A percentile compares a stretch with the other conserved stretches of the same genome.
Evolutionary conservation across 2,329 filamentous ascomycete species (phyloP).

Genomic region (Coccinonectria pachysandricola): DNA sequence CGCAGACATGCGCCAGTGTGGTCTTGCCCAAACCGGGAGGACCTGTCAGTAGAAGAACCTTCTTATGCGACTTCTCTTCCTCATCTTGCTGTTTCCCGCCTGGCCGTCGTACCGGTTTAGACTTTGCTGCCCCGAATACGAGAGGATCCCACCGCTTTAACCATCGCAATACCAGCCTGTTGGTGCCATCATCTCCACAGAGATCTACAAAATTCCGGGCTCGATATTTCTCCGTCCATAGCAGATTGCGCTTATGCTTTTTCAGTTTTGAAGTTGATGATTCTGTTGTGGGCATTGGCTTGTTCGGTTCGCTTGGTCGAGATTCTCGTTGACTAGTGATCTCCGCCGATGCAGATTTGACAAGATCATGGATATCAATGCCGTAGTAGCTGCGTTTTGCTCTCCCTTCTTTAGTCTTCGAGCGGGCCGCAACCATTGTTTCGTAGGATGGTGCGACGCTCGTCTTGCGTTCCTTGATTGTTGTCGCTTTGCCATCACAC

Average conservation of each 20-base stretch:
- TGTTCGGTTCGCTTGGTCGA: slow-evolving; percentile 17
- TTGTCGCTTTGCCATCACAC: slow-evolving; percentile 46
- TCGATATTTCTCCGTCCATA: slow-evolving; percentile 98
- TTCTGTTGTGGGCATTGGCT: slow-evolving; percentile 35
- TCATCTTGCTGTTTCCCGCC: slow-evolving; percentile 35
- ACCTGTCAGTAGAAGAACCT: slow-evolving; percentile 82
- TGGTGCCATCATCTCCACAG: slow-evolving; percentile 88
- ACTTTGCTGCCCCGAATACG: slow-evolving; percentile 66
- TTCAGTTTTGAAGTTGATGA: slow-evolving; percentile 17
- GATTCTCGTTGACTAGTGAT: slow-evolving; percentile 28
- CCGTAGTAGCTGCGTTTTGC: slow-evolving; percentile 78
- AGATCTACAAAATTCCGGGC: slow-evolving; percentile 86
- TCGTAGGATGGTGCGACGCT: slow-evolving; percentile 47
- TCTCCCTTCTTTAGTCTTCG: slow-evolving; percentile 54
- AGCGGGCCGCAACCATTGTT: slow-evolving; percentile 56
- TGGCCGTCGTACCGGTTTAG: slow-evolving; percentile 40
- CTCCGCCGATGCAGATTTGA: slow-evolving; percentile 60
- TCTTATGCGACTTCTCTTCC: slow-evolving; percentile 70
- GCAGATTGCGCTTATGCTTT: slow-evolving; percentile 41
- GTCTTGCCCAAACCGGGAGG: slow-evolving; percentile 94
- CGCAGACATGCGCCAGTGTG: slow-evolving; percentile 91
- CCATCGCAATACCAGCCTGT: slow-evolving; percentile 84
- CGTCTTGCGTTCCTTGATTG: slow-evolving; percentile 44
- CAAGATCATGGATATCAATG: slow-evolving; percentile 76
- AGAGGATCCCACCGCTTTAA: slow-evolving; percentile 88